Conservation (phyloP, 2,329 filamentous ascomycete species). For the Colletotrichum sp. region DNA sequence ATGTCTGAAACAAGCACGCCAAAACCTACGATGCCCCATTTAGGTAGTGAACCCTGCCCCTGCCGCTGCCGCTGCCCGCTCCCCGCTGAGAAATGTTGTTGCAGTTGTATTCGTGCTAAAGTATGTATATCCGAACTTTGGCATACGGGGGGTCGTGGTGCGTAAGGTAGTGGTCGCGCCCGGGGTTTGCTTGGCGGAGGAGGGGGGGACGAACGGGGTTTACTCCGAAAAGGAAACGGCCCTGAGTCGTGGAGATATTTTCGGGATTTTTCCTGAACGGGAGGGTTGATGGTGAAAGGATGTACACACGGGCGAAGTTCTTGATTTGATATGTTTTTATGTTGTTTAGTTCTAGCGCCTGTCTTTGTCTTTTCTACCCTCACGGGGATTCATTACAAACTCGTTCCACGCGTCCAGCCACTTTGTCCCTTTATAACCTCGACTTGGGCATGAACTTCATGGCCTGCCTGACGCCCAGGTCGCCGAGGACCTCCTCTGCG, state of each 20-base stretch:
- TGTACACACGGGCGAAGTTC: not conserved
- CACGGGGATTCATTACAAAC: not conserved
- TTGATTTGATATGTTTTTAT: not conserved
- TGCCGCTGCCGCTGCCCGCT: not conserved
- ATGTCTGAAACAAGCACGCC: not conserved
- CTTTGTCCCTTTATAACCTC: slow-evolving; percentile 63
- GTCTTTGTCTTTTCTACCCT: not conserved
- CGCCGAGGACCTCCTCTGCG: slow-evolving; percentile 81
- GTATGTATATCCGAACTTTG: not conserved
- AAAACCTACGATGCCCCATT: not conserved
- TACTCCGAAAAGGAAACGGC: not conserved
- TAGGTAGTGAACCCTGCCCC: not conserved
- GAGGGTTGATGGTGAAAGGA: not conserved
- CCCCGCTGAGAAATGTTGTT: not conserved
- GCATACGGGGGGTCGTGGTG: not conserved
- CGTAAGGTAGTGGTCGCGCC: not conserved
- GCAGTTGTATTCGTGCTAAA: not conserved
- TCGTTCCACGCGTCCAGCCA: fast-evolving
- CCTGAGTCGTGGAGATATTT: not conserved
- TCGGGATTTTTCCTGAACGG: not conserved
- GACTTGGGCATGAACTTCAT: slow-evolving; percentile 86
- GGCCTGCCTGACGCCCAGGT: slow-evolving; percentile 83
- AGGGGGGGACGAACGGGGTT: not conserved
- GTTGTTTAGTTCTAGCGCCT: not conserved
- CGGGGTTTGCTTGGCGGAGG: not conserved